Base-by-base conservation (phyloP, 2,329 filamentous ascomycete genomes). In the Exserohilum turcica region DNA sequence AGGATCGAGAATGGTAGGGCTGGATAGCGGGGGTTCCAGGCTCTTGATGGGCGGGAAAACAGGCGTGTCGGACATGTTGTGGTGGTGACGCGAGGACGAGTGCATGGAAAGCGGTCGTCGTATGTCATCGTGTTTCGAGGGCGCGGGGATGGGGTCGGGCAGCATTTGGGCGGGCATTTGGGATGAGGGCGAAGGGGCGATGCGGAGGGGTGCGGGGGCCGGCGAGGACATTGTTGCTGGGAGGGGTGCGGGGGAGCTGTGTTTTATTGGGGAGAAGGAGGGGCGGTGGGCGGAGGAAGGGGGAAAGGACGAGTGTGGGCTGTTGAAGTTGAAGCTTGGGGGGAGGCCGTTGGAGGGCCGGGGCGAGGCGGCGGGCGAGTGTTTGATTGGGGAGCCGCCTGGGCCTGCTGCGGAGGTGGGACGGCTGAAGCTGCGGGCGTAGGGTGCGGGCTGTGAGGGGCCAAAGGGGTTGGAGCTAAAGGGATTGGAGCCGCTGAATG, bases 21-120 rank as follows among this genome's bases (percentile, higher is more conserved):
- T 79, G 2, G 82, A 80, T 36, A 80, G 84, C 0, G 86, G n/a
- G n/a, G n/a, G 86, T 8, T 84, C 82, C 42, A 89, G 68, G 1
- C 82, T 77, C 35, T 83, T 79, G 2, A 80, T 71, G 0, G 85
- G 85, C 5, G 85, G 86, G 2, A 88, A 73, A 19, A 86, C 78
- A 0, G 81, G 76, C 8, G 65, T 71, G 44, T 73, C 69, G 3
- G 63, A 64, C 40, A 72, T 59, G 16, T 64, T 65, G n/a, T 74
- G 71, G 21, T 24, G 21, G 7, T 24, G 21, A n/a, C n/a, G n/a
- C n/a, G n/a, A n/a, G n/a, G n/a, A n/a, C n/a, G n/a, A n/a, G n/a
- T n/a, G n/a, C n/a, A n/a, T 28, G 3, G 67, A 69, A 5, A 64
- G 39, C 1, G 73, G 70, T 8, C 59, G 69, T 54, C 50, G 72